These are phyloP conservation scores for Monosporozyma aquatica DNA, from an alignment of 805 yeast species.

Conservation along the genomic window DNA sequence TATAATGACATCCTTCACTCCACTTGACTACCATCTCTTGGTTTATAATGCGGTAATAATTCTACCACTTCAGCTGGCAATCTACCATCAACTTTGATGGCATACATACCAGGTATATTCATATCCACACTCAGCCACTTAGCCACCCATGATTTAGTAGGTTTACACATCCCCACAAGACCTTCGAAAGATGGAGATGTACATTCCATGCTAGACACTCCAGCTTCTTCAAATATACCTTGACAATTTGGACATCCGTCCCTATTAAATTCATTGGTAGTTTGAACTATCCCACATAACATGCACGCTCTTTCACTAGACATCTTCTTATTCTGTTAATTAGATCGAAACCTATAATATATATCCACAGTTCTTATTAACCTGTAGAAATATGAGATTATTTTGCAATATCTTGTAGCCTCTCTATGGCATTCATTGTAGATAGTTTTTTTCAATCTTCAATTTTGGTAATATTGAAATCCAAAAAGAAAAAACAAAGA, in stretches of 20 bases:
- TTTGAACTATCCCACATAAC: slow-evolving; percentile 90
- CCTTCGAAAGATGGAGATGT: slow-evolving; percentile 97
- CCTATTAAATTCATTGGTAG: slow-evolving; percentile 66
- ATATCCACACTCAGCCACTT: slow-evolving; percentile 89
- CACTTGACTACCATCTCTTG: slow-evolving; percentile 85
- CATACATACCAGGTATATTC: slow-evolving; percentile 82
- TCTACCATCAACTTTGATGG: slow-evolving; percentile 86
- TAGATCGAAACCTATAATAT: background rate
- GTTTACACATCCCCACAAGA: slow-evolving; percentile 79
- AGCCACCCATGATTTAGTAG: slow-evolving; percentile 88
- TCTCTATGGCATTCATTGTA: no score
- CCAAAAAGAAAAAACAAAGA: no score
- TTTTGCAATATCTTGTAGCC: no score
- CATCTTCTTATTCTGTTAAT: slow-evolving; percentile 6
- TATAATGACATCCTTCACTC: slow-evolving; percentile 30
- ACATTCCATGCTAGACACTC: slow-evolving; percentile 80
- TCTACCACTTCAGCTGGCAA: slow-evolving; percentile 78
- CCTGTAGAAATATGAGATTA: no score
- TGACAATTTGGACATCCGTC: slow-evolving; percentile 97
- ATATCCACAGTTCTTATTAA: no score
- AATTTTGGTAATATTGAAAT: no score
- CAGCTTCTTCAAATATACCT: slow-evolving; percentile 72
- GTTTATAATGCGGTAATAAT: slow-evolving; percentile 73
- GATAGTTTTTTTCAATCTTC: no score
- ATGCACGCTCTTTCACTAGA: slow-evolving; percentile 81